Evolutionary conservation across 2,329 filamentous ascomycete species (phyloP).

Genomic region (Curvularia sp.): DNA sequence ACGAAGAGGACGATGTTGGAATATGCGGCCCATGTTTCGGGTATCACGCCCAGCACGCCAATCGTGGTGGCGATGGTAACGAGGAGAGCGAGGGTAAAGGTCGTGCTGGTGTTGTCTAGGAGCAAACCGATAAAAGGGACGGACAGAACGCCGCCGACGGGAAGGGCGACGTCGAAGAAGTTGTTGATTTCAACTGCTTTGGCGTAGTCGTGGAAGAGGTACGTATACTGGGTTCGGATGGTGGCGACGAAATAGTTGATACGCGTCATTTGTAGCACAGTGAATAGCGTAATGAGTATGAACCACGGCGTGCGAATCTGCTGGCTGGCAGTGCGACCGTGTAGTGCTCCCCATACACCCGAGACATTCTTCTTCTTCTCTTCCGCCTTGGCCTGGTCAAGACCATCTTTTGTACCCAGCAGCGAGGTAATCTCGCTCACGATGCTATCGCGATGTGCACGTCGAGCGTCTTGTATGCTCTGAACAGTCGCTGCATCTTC

Average conservation of each 20-base stretch:
- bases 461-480: constrained; percentile 62
- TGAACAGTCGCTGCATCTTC: constrained; percentile 57
- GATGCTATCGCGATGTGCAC: constrained; percentile 67
- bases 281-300: constrained; percentile 82
- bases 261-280: constrained; percentile 68
- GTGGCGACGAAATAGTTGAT: constrained; percentile 97
- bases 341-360: constrained; percentile 87
- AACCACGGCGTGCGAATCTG: constrained; percentile 87
- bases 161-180: constrained; percentile 86
- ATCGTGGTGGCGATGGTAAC: constrained; percentile 76
- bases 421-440: constrained; percentile 76
- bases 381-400: constrained; percentile 69
- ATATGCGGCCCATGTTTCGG: constrained; percentile 75
- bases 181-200: constrained; percentile 76
- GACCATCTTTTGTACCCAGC: constrained; percentile 69
- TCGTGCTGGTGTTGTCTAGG: constrained; percentile 77
- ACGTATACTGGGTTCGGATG: constrained; percentile 80
- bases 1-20: constrained; percentile 80
- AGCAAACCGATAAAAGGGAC: constrained; percentile 85
- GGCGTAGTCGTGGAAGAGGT: constrained; percentile 69
- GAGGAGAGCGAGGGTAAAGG: constrained; percentile 72
- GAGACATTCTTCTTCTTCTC: constrained; percentile 73
- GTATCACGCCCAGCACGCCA: constrained; percentile 77
- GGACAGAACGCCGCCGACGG: constrained; percentile 80
- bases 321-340: constrained; percentile 71